These are phyloP conservation scores for Lasiosphaeria miniovina DNA, from an alignment of 495 filamentous ascomycete species.

Conservation along the genomic window DNA sequence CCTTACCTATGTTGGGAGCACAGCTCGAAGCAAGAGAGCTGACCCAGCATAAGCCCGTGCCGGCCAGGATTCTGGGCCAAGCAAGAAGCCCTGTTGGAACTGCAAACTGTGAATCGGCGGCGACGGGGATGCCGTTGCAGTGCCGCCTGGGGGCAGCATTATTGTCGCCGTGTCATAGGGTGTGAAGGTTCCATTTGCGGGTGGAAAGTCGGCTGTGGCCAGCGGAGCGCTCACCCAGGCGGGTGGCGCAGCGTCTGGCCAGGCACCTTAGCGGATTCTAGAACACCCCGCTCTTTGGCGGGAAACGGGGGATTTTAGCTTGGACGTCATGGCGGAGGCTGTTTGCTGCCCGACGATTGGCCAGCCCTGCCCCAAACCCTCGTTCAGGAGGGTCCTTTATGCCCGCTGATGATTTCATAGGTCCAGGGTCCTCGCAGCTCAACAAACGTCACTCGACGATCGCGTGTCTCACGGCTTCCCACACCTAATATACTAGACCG, in stretches of 20 bases:
- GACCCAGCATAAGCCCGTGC: too few species aligned
- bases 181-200: too few species aligned
- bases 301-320: background rate
- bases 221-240: background rate
- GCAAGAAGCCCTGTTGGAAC: too few species aligned
- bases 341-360: background rate
- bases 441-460: constrained; percentile 5
- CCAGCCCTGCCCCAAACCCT: background rate
- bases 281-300: background rate
- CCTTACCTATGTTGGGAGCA: too few species aligned
- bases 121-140: too few species aligned
- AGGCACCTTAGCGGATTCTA: background rate
- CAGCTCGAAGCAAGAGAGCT: too few species aligned
- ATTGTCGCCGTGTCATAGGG: too few species aligned
- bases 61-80: too few species aligned
- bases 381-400: background rate
- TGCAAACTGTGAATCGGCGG: too few species aligned
- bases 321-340: background rate
- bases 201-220: too few species aligned
- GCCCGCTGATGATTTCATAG: background rate
- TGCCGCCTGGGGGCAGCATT: too few species aligned
- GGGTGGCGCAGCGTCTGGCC: constrained; percentile 3
- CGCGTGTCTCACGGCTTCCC: background rate
- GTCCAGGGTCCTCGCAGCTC: background rate
- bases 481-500: background rate